These are phyloP conservation scores for Candida rishiriensis DNA, from an alignment of 805 yeast genomes.

Conservation along the genomic window DNA sequence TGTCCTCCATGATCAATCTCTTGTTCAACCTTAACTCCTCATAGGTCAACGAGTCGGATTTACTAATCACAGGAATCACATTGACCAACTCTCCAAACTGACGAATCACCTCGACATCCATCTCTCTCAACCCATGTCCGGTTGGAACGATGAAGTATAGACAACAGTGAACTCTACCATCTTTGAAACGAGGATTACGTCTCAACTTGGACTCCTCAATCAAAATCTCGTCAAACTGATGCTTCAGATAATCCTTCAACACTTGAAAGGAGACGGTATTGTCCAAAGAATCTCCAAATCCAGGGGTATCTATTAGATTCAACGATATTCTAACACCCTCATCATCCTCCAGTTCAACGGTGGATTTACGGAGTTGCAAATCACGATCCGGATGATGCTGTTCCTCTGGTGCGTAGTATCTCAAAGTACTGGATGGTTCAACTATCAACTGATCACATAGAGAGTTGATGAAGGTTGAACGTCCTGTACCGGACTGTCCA, in stretches of 20 bases:
- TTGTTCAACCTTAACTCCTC: slow-evolving; percentile 49
- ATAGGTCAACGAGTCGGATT: slow-evolving; percentile 67
- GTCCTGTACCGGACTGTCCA: slow-evolving; percentile 83
- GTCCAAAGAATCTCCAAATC: slow-evolving; percentile 72
- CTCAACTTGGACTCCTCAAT: slow-evolving; percentile 77
- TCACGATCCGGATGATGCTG: slow-evolving; percentile 44
- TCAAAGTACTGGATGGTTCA: slow-evolving; percentile 55
- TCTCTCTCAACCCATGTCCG: slow-evolving; percentile 61
- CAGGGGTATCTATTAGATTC: slow-evolving; percentile 78
- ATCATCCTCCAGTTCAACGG: slow-evolving; percentile 79
- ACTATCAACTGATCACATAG: slow-evolving; percentile 86
- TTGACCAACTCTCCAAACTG: slow-evolving; percentile 69
- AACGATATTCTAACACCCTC: slow-evolving; percentile 79
- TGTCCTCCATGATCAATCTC: slow-evolving; percentile 69
- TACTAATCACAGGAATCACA: slow-evolving; percentile 77
- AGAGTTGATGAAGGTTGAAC: slow-evolving; percentile 90
- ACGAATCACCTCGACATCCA: slow-evolving; percentile 71
- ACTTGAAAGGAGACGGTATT: slow-evolving; percentile 63
- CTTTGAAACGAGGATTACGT: slow-evolving; percentile 82
- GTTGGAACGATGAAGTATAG: slow-evolving; percentile 71
- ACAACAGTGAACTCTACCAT: slow-evolving; percentile 76
- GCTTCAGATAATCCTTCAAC: slow-evolving; percentile 73
- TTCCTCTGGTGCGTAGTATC: slow-evolving; percentile 38
- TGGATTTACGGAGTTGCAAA: slow-evolving; percentile 67
- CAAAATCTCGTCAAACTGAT: slow-evolving; percentile 78